A percentile compares a stretch with the other conserved stretches of the same genome.
These are phyloP conservation scores for Podospora fimiseda DNA, from an alignment of 495 filamentous ascomycete species.

Conservation along the genomic window DNA sequence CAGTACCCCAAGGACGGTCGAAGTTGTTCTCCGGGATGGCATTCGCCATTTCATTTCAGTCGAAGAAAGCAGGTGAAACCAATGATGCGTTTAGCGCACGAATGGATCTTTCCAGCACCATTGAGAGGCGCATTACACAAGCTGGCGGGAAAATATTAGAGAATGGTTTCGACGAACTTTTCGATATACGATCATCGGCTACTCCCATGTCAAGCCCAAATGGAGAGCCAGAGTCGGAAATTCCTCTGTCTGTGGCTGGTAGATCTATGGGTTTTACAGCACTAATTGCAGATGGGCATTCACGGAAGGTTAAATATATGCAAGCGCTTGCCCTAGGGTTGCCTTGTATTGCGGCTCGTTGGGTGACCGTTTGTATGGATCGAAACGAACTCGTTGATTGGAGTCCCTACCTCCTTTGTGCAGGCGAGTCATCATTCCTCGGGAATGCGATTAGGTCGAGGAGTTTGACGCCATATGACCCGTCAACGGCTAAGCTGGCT, in stretches of 20 bases:
- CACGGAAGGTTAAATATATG: conserved; percentile 87
- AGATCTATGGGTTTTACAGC: conserved; percentile 66
- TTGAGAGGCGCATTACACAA: conserved; percentile 41
- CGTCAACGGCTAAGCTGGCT: conserved; percentile 49
- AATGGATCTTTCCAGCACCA: conserved; percentile 35
- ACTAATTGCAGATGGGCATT: conserved; percentile 80
- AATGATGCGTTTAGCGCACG: conserved; percentile 45
- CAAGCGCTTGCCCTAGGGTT: conserved; percentile 88
- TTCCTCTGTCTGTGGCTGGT: conserved; percentile 37
- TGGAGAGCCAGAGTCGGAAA: conserved; percentile 25
- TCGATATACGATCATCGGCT: conserved; percentile 35
- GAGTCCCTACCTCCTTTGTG: conserved; percentile 75
- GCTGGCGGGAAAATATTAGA: conserved; percentile 68
- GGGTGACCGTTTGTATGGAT: conserved; percentile 69
- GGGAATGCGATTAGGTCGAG: conserved; percentile 73
- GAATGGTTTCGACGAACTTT: conserved; percentile 79
- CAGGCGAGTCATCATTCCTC: conserved; percentile 72
- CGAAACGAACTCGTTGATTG: conserved; percentile 60
- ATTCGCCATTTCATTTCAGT: conserved; percentile 68
- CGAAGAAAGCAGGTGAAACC: conserved; percentile 41
- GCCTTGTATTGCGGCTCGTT: conserved; percentile 73
- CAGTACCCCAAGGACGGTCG: conserved; percentile 7
- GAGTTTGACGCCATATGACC: conserved; percentile 52
- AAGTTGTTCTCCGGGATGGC: conserved; percentile 67
- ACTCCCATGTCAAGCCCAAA: conserved; percentile 13